Evolutionary conservation across 23 red algal genomes (phyloP), one percentile per base, ranked within the genome.

Genomic region (Gracilaria domingensis): DNA sequence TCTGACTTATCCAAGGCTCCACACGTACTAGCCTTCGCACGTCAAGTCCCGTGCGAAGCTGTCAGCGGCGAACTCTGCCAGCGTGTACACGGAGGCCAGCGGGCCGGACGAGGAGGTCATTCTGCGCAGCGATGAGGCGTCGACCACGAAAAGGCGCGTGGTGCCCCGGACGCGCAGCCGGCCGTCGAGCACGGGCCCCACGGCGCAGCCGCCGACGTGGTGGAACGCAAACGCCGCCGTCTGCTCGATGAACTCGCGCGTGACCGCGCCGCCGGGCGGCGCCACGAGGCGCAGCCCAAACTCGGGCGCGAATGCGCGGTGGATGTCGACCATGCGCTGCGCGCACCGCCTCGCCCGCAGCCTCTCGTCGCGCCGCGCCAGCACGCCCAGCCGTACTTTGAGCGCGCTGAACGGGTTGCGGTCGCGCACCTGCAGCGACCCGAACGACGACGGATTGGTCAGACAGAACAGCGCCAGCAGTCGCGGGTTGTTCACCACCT

Each of bases 71-170:
- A 45, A 45, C 42, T 45, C 42, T 4, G 42, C 42, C 11, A 45
- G 11, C 42, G 42, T 45, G 42, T 45, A 45, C 42, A 45, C 42
- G 11, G 42, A 45, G 5, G 42, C 42, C 42, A 45, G 11, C 42
- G 87, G 87, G 13, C 87, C 87, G 24, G 88, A 77, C 50, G 74
- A 81, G 23, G 33, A 34, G 7, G 88, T 75, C 75, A 92, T 51
- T 47, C 40, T 49, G 60, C 58, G 48, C 47, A 92, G 34, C 28
- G 45, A 29, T 3, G 88, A 92, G 12, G 55, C 59, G 54, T 92
- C 88, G 24, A 92, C 88, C 12, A 92, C 77, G 25, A 59, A 30
- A 23, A 92, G 49, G 8, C 79, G 64, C 16, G 18, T n/a, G 0
- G 81, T 29, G 8, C 77, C 77, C 76, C 73, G 69, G 20, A 83